Base-by-base conservation (phyloP, 768 basidiomycete species). In the Rhodotorula kratochvilovae region DNA sequence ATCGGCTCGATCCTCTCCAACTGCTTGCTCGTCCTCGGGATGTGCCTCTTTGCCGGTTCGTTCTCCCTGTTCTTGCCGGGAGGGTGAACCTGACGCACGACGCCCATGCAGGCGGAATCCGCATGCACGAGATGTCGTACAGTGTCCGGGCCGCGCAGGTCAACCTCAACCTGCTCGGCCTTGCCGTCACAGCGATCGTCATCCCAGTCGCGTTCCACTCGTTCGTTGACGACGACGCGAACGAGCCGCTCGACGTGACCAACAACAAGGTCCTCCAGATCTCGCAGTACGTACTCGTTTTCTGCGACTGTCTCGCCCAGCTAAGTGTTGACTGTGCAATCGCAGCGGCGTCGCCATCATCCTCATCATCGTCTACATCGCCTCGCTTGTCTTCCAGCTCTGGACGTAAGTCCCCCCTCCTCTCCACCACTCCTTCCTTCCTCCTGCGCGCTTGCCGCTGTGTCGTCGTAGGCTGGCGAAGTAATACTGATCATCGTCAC, bases 1-100 rank as follows among this genome's bases (percentile, higher is more conserved):
- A 84, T 93, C 66, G 91, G 91, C 2, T 87, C 88, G 1, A 91
- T 93, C 79, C 81, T 93, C 25, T 89, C 88, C 77, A 92, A 91
- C 80, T 82, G 90, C 27, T n/a, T 63, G 35, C 51, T 51, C 39
- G 39, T 57, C 10, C 36, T 57, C 25, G 56, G 56, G 1, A 35
- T 33, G 23, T 57, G 56, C 56, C 21, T 39, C 48, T 53, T 55
- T 8, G 33, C 59, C 48, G 23, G 19, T 48, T 15, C 46, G 46
- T n/a, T n/a, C 42, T 42, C 42, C 42, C 42, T 46, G 45, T 21
- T 5, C 45, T 16, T 46, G 19, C 45, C 45, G 5, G 17, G 45
- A 46, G 17, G 15, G 45, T 21, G 15, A 16, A 17, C 8, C 45
- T 46, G 39, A 39, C 21, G 45, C 45, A 12, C 8, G 45, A 5